phyloP scores from a whole-genome alignment of 2,329 filamentous ascomycete genomes.

The Fusarium acutatum region DNA sequence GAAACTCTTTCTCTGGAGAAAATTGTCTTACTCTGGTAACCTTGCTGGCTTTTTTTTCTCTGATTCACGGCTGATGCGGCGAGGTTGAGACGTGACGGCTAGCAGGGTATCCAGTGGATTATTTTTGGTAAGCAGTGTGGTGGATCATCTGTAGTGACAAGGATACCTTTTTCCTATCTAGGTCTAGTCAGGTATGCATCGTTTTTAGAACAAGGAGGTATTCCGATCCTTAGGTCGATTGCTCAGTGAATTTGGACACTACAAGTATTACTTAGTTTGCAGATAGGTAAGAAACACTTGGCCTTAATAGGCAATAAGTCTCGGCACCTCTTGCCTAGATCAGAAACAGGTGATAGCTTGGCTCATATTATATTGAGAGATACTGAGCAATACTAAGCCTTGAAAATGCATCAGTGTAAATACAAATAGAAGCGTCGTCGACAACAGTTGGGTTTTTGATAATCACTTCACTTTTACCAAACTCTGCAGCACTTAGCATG shows the following conservation, averaged over 20 bases:
- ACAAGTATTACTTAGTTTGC: neutral
- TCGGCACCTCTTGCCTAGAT: neutral
- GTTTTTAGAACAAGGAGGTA: neutral
- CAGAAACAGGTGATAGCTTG: neutral
- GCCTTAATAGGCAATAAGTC: neutral
- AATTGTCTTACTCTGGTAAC: too few species aligned
- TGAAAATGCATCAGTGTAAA: neutral
- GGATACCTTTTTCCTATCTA: neutral
- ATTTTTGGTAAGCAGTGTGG: neutral
- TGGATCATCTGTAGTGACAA: neutral
- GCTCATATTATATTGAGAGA: neutral
- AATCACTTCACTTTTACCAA: fast-evolving
- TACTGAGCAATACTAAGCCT: neutral
- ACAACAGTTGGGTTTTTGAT: neutral
- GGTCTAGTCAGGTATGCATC: fast-evolving
- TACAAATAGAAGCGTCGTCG: neutral
- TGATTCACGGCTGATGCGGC: too few species aligned
- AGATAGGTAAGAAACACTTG: neutral
- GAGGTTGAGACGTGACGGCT: too few species aligned
- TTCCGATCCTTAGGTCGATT: neutral
- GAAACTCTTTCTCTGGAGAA: too few species aligned
- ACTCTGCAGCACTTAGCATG: fast-evolving
- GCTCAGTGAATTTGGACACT: neutral
- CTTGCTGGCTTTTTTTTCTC: too few species aligned
- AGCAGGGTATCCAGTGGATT: neutral